Base-by-base conservation (phyloP, 208 protist species). In the Trypanosoma cruzi region DNA sequence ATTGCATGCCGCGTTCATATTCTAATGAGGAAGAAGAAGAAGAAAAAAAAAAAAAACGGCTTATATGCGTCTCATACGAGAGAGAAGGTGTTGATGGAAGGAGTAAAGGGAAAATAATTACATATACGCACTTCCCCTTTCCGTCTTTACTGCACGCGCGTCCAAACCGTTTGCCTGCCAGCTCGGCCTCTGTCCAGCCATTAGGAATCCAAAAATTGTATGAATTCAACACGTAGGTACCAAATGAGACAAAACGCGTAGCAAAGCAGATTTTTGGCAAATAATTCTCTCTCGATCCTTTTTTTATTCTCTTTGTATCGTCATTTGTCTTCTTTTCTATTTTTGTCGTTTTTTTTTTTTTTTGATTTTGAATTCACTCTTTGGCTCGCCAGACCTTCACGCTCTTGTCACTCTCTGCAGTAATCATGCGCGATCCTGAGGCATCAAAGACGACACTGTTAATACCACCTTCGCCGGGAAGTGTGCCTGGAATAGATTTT, bases 331-430 rank as follows among this genome's bases (percentile, higher is more conserved):
- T 0, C 20, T 22, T 63, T 63, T 3, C 48, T 29, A 20, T 32
- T 49, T 7, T 44, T 40, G 36, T 40, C 11, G 36, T 40, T 40
- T 40, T 11, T 40, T 40, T 40, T 44, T 44, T 44, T 44, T 34
- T 18, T 55, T 6, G 56, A 4, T 40, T 52, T 49, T 10, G 18
- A n/a, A n/a, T 66, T 67, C 77, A 84, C 32, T 90, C 82, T 42
- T 80, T 81, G 28, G 78, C 49, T 6, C 78, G 73, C 89, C 92
- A 99, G 7, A 98, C 83, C 69, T 99, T 98, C 26, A 99, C 96
- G 36, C 97, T 97, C 88, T 99, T 99, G 82, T 99, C 99, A 37
- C 94, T 98, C 74, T 99, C 98, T 28, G 90, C 88, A 0, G 98
- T 99, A 71, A 99, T 98, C 58, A 99, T 84, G 32, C 98, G 92